phyloP scores from a whole-genome alignment of 495 filamentous ascomycete species.

The Lentithecium fluviatile region DNA sequence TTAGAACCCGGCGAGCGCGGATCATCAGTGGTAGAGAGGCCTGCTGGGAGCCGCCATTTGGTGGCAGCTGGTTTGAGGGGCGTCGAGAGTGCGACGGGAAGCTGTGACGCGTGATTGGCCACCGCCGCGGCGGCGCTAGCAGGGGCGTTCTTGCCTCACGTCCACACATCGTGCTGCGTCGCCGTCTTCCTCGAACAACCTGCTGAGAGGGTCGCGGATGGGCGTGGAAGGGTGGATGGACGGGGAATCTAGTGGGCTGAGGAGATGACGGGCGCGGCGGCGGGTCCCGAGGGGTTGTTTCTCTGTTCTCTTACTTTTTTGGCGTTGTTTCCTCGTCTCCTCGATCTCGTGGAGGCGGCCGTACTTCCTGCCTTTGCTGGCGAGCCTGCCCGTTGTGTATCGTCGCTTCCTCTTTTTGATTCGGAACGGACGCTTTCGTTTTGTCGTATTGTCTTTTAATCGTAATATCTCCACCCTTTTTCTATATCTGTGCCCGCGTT shows the following conservation, averaged over 20 bases:
- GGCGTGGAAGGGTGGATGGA: background rate
- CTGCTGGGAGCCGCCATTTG: background rate
- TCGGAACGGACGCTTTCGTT: background rate
- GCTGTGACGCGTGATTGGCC: conserved; percentile 15
- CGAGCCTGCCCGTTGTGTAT: background rate
- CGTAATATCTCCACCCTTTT: conserved; percentile 13
- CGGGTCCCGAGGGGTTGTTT: conserved; percentile 5
- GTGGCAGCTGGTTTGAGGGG: background rate
- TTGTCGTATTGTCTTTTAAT: conserved; percentile 18
- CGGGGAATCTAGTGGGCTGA: conserved; percentile 19
- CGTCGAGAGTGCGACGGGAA: too few relatives aligned
- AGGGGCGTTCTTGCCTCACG: conserved; percentile 20
- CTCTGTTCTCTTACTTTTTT: background rate
- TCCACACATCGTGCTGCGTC: conserved; percentile 26
- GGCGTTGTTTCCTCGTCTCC: conserved; percentile 8
- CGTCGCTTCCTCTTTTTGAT: background rate
- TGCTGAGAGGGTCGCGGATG: background rate
- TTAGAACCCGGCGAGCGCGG: conserved; percentile 3
- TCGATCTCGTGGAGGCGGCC: background rate
- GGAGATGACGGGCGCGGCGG: conserved; percentile 20
- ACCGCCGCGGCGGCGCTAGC: background rate
- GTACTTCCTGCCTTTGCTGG: background rate
- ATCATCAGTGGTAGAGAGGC: conserved; percentile 2
- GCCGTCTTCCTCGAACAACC: conserved; percentile 11
- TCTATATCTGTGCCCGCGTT: background rate